phyloP scores from a whole-genome alignment of 371 early-diverging fungal genomes.

The Apophysomyces elegans region DNA sequence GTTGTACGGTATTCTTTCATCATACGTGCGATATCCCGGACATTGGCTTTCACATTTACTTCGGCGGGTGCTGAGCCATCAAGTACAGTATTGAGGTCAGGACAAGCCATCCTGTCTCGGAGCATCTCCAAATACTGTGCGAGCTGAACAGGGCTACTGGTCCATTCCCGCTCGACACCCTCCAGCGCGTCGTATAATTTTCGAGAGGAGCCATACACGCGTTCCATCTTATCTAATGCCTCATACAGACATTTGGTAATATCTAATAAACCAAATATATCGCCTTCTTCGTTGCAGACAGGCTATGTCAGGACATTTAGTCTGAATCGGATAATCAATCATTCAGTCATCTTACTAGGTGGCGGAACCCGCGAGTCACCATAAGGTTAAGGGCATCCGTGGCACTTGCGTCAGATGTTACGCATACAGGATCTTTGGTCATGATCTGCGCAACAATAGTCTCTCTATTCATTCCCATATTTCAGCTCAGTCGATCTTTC shows the following conservation, averaged over 20 bases:
- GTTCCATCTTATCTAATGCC: slow-evolving; percentile 89
- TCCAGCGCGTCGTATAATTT: slow-evolving; percentile 86
- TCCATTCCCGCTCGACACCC: slow-evolving; percentile 81
- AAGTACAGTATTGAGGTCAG: slow-evolving; percentile 82
- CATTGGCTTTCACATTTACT: slow-evolving; percentile 79
- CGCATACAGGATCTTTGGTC: slow-evolving; percentile 90
- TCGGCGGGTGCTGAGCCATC: slow-evolving; percentile 76
- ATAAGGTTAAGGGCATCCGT: slow-evolving; percentile 94
- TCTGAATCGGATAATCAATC: neutral
- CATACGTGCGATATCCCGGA: slow-evolving; percentile 85
- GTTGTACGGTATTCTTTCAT: slow-evolving; percentile 91
- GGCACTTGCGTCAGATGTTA: slow-evolving; percentile 79
- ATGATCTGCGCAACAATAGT: slow-evolving; percentile 88
- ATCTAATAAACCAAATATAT: slow-evolving; percentile 91
- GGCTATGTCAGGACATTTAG: slow-evolving; percentile 28
- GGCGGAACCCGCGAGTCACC: slow-evolving; percentile 93
- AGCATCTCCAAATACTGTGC: slow-evolving; percentile 74
- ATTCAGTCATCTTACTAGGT: slow-evolving; percentile 64
- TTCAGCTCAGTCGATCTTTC: neutral
- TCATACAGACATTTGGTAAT: slow-evolving; percentile 95
- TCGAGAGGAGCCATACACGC: slow-evolving; percentile 84
- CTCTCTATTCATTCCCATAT: slow-evolving; percentile 25
- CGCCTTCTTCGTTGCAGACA: slow-evolving; percentile 78
- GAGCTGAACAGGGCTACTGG: slow-evolving; percentile 45
- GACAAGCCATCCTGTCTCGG: slow-evolving; percentile 85